Base-by-base conservation (phyloP, 371 early-diverging fungal species). In the Mycotypha africana region DNA sequence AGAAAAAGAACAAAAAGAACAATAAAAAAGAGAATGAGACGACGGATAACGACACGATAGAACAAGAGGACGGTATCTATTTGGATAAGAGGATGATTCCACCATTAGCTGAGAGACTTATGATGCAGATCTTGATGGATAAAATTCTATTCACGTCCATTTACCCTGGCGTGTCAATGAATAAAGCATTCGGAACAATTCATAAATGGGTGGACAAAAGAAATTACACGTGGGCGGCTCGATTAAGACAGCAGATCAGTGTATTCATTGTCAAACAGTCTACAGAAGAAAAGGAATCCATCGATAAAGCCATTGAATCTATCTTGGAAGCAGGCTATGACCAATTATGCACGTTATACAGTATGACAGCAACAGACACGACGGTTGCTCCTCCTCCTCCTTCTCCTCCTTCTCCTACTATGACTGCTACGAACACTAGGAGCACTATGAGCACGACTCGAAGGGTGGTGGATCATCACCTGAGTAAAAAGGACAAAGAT, bases 191-290 rank as follows among this genome's bases (percentile, higher is more conserved):
- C 47, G 45, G 35, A 11, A 42, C 46, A 12, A 39, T 71, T 3
- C 49, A 61, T 32, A 38, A 45, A 8, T 71, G 67, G 67, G 54
- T 71, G 1, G 32, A 39, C 2, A 38, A 45, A 22, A 42, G 64
- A 39, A 59, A 67, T 15, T 25, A 28, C 9, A 53, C 60, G 10
- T 71, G 63, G 64, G 57, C 65, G 19, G 31, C 55, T n/a, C 54
- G 71, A 9, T 38, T 71, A 32, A 54, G 60, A 19, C 67, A 71
- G 28, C 71, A 71, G 35, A 50, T 67, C 20, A 50, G 51, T 8
- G 36, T 51, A 0, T 51, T 71, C 24, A 45, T 66, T 4, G 58
- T 52, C 1, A 58, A 61, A 25, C 60, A 62, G 20, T 47, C 60
- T 0, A 47, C 43, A 7, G 38, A 49, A 15, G 53, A 49, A 34